Evolutionary conservation across 2,329 filamentous ascomycete species (phyloP), one percentile per base, ranked within the genome.

Genomic region (Stagonosporopsis cucurbitacearum): DNA sequence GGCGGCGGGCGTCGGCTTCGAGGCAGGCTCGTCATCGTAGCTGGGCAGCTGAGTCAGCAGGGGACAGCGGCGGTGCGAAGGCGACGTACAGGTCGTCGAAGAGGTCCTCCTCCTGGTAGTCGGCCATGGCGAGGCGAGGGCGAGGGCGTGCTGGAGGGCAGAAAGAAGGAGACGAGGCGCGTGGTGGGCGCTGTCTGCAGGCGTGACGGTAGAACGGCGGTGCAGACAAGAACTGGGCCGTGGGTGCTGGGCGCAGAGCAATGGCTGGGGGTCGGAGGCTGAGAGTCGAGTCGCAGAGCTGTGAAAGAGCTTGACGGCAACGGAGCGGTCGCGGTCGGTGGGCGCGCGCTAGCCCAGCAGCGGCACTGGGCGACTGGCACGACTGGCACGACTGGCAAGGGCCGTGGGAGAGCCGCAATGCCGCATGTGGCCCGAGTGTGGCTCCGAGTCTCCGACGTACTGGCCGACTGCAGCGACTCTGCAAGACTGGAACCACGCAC

Each of bases 31-130:
- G 15, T 77, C 75, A 44, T 77, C 75, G 60, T 77, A 77, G 54
- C 75, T 77, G 59, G 39, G 79, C 13, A n/a, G n/a, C 19, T 6
- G 17, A 42, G 60, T 69, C 47, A 69, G 65, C 32, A 44, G n/a
- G 9, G 17, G 43, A 48, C 33, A 6, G 25, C 53, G 15, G 84
- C 91, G 79, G n/a, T n/a, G n/a, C n/a, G 43, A 48, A 35, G 6
- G 25, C 53, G 15, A 84, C 91, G 79, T 82, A 96, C 92, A 96
- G 86, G 79, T 96, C 93, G 69, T 92, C 92, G 78, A 96, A 96
- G 78, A 96, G 90, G 83, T 96, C 92, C 72, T 96, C 93, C 67
- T 96, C 92, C 44, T 57, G 54, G 39, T 93, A 90, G 70, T 95
- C 91, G 43, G 90, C 86, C 54, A 57, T 57, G 19, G 36, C 43